Evolutionary conservation across 768 basidiomycete genomes (phyloP), one percentile per base, ranked within the genome.

Genomic region (Xerocomellus amylosporus): DNA sequence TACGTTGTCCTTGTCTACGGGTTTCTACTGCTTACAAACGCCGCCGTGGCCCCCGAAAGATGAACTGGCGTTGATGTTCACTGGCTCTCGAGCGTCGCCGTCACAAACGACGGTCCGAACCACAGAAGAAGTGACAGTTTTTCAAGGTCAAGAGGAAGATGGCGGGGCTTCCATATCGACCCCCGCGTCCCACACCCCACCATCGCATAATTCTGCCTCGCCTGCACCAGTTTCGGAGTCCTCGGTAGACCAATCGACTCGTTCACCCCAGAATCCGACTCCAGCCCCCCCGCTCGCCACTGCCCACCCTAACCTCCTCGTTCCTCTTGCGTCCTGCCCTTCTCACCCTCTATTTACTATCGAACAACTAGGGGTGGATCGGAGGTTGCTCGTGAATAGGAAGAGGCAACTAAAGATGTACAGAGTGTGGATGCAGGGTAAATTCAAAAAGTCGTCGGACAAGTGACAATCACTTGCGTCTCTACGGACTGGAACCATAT

Each of bases 361-460:
- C n/a, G 82, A 86, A 52, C 90, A 93, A 64, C 78, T 98, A 2
- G 94, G 93, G 2, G 82, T 94, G 7, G 97, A 99, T 74, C 77
- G 94, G 8, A 79, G 97, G 40, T 73, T 99, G 52, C 77, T 98
- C 41, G 86, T 99, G 49, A 99, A 99, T 66, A 79, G 97, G 43
- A 98, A 97, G 73, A 78, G 91, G 54, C 89, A 94, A 73, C 73
- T 97, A 47, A 96, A 96, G 72, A 99, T 99, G 97, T 98, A 96
- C 68, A 78, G 97, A 43, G 88, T 94, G 0, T 96, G 93, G 93
- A 84, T 94, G 85, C 93, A 95, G 71, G 90, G 83, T 1, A 88
- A 86, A 65, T 93, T 93, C 65, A 75, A 77, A 54, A 90, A 87
- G 45, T 10, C 51, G 20, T 19, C 62, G n/a, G n/a, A 34, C 31